These are phyloP conservation scores for Cornus florida DNA, from an alignment of 148 eudicot species.

Conservation along the genomic window DNA sequence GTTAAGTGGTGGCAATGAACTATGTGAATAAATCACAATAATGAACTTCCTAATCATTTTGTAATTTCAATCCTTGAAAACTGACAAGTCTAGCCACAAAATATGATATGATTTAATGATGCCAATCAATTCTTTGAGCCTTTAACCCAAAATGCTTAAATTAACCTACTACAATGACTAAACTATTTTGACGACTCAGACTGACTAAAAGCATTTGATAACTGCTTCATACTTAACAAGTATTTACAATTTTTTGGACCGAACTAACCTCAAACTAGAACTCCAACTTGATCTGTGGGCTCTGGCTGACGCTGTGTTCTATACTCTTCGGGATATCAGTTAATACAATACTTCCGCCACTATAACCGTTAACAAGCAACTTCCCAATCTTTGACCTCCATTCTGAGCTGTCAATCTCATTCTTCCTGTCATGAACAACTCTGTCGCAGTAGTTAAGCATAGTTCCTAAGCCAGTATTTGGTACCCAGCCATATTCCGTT, in stretches of 20 bases:
- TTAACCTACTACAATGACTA: neutral
- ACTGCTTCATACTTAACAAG: neutral
- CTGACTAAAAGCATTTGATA: neutral
- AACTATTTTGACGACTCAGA: neutral
- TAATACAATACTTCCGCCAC: slow-evolving; percentile 64
- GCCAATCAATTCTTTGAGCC: neutral
- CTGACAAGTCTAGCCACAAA: neutral
- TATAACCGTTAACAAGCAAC: slow-evolving; percentile 70
- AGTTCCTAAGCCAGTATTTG: slow-evolving; percentile 81
- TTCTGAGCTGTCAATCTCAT: slow-evolving; percentile 62
- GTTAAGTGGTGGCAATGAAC: too few species aligned
- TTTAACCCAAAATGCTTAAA: too few species aligned
- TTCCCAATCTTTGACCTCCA: slow-evolving; percentile 85
- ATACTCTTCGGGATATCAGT: slow-evolving; percentile 37
- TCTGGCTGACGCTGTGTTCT: slow-evolving; percentile 32
- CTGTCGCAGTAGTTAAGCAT: slow-evolving; percentile 92
- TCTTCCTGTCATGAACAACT: slow-evolving; percentile 78
- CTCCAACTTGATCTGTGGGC: slow-evolving; percentile 59
- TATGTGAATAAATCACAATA: neutral
- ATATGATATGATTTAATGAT: neutral
- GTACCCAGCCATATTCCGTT: slow-evolving; percentile 82
- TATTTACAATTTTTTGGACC: slow-evolving; percentile 10
- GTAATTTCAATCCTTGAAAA: neutral
- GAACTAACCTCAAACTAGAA: slow-evolving; percentile 22
- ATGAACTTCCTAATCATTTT: neutral